Base-by-base conservation (phyloP, 352 stramenopile species). In the Aphanomyces cochlioides region DNA sequence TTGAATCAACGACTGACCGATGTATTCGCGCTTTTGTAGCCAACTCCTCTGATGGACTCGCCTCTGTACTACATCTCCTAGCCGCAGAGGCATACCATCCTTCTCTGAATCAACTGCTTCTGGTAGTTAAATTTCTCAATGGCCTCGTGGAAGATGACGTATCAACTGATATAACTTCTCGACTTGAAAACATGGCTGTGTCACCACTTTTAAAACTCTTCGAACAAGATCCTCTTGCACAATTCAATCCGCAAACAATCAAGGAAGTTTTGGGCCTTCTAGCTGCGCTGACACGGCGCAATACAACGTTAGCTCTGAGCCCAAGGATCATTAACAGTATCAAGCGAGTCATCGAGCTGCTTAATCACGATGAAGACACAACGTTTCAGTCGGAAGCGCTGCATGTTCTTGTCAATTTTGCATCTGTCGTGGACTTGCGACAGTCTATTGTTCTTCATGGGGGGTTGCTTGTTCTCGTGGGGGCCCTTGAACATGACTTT, bases 371-470 rank as follows among this genome's bases (percentile, higher is more conserved):
- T 37, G 56, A 69, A 12, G 78, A 61, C 5, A 77, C 78, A 39
- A 69, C 64, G 5, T 73, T 88, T 36, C 81, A 81, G 3, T 56
- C 90, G 12, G 81, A 89, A 36, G 73, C 77, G 8, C 70, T 91
- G 15, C 89, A 88, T 58, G 68, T 93, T 67, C 72, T 91, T 7
- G 83, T 93, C 3, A 90, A 86, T 34, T 93, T 87, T 54, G 81
- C 83, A 4, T 83, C 83, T 0, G 78, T 75, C 0, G 45, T 54
- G 28, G 77, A 89, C 12, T 66, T 88, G 21, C 75, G 82, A 1
- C 67, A 34, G 5, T 69, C 71, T 0, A 87, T 93, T 73, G 54
- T 84, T 13, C 54, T 70, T 5, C 74, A 79, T 38, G 78, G 82
- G 7, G 83, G 75, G 19, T 59, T 93, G 43, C 59, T 77, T 5